Evolutionary conservation across 331 rosid species (phyloP).

Genomic region (Malus hybrid): DNA sequence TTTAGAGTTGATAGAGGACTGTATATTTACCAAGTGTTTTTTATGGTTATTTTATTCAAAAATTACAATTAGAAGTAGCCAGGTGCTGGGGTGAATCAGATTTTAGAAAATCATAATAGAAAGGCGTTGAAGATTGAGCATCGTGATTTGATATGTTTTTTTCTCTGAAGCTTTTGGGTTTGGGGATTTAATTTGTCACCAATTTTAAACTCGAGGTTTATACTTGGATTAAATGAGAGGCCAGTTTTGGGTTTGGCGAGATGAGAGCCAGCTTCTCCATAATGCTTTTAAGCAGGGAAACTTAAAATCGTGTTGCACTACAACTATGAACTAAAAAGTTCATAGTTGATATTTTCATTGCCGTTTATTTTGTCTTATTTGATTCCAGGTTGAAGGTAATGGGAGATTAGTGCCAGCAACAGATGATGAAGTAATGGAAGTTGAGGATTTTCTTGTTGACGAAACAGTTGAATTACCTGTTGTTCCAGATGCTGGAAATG

Average conservation of each 20-base stretch:
- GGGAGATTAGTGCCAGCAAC: constrained; percentile 98
- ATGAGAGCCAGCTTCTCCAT: background rate
- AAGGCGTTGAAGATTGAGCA: background rate
- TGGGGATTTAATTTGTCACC: background rate
- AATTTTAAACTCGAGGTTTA: background rate
- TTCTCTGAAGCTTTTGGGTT: background rate
- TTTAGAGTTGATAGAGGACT: background rate
- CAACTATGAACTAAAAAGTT: too few relatives aligned
- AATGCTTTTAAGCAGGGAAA: background rate
- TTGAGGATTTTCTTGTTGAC: constrained; percentile 74
- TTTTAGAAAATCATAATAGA: background rate
- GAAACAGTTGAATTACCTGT: constrained; percentile 62
- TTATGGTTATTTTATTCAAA: background rate
- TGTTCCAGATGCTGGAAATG: constrained; percentile 45
- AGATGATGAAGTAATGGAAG: constrained; percentile 90
- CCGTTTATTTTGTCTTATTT: constrained; percentile 9
- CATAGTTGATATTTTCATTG: background rate
- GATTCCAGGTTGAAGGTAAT: constrained; percentile 84
- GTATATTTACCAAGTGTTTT: background rate
- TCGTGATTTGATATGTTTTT: background rate
- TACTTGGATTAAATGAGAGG: background rate
- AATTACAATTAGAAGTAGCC: background rate
- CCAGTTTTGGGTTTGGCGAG: background rate
- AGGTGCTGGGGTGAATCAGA: background rate
- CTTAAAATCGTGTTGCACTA: background rate